Evolutionary conservation across 345 rosid genomes (phyloP).

Genomic region (Excoecaria cochinchinensis): DNA sequence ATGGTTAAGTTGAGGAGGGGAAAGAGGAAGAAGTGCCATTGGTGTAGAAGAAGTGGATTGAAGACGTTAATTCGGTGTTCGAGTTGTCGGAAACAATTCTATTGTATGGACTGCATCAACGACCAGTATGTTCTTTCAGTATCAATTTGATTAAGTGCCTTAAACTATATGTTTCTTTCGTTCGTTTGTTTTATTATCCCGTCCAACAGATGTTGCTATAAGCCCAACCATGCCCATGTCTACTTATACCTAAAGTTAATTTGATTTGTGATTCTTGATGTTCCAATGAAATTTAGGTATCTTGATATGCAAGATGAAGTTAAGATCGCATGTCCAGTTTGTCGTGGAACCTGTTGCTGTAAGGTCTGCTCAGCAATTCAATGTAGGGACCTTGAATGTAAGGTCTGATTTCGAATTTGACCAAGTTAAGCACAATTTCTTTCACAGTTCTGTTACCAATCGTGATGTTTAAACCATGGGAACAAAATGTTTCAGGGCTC

Average conservation of each 20-base stretch:
- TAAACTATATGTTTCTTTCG: neutral
- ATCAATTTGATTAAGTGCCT: neutral
- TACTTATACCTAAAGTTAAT: too few relatives aligned
- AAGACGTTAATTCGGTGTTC: constrained; percentile 61
- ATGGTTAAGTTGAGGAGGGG: constrained; percentile 50
- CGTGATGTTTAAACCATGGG: constrained; percentile 15
- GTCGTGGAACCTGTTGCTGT: constrained; percentile 81
- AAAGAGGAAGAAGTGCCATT: constrained; percentile 78
- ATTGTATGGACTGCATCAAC: constrained; percentile 68
- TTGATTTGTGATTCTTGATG: constrained; percentile 1
- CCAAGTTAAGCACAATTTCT: constrained; percentile 8
- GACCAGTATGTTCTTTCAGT: constrained; percentile 46
- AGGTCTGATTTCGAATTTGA: constrained; percentile 61
- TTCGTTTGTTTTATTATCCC: neutral
- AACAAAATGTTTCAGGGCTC: constrained; percentile 52
- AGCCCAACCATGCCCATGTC: too few relatives aligned
- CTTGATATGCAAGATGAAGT: constrained; percentile 70
- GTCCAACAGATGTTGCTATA: neutral
- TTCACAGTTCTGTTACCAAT: constrained; percentile 14
- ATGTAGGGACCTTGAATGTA: constrained; percentile 56
- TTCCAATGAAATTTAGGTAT: constrained; percentile 48
- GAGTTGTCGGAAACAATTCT: constrained; percentile 64
- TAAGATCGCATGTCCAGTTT: constrained; percentile 75
- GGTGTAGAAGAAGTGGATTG: constrained; percentile 66
- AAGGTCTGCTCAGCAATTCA: constrained; percentile 58